These are phyloP conservation scores for Cercospora citrullina DNA, from an alignment of 2,329 filamentous ascomycete species.

Conservation along the genomic window DNA sequence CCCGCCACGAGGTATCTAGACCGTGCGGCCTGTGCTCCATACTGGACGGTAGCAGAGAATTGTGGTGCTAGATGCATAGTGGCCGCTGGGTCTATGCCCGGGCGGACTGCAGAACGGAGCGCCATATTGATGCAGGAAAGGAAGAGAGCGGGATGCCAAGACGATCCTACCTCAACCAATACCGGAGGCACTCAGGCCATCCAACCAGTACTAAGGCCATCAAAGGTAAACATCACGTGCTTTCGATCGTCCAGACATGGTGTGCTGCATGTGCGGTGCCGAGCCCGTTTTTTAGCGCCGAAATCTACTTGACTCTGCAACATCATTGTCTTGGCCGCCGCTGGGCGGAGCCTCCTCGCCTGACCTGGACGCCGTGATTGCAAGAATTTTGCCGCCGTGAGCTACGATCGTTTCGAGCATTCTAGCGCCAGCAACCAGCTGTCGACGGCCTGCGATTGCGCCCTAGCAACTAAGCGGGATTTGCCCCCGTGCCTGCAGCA, in stretches of 20 bases:
- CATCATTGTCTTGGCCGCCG: conserved; percentile 12
- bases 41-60: neutral
- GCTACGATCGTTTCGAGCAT: conserved; percentile 4
- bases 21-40: neutral
- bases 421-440: conserved; percentile 6
- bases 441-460: neutral
- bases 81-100: conserved; percentile 5
- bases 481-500: conserved; percentile 10
- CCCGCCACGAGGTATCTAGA: conserved; percentile 4
- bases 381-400: conserved; percentile 13
- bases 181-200: neutral
- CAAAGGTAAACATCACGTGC: neutral
- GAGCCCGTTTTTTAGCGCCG: conserved; percentile 18
- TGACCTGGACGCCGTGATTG: conserved; percentile 8
- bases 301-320: neutral
- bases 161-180: neutral
- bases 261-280: conserved; percentile 4
- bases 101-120: conserved; percentile 3
- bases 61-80: conserved; percentile 2
- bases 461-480: neutral
- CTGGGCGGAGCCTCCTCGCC: conserved; percentile 13
- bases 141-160: conserved; percentile 6
- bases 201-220: neutral
- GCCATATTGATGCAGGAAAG: conserved; percentile 3
- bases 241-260: neutral